Evolutionary conservation across 257 asterid species (phyloP), one percentile per base, ranked within the genome.

Genomic region (Lycium barbarum): DNA sequence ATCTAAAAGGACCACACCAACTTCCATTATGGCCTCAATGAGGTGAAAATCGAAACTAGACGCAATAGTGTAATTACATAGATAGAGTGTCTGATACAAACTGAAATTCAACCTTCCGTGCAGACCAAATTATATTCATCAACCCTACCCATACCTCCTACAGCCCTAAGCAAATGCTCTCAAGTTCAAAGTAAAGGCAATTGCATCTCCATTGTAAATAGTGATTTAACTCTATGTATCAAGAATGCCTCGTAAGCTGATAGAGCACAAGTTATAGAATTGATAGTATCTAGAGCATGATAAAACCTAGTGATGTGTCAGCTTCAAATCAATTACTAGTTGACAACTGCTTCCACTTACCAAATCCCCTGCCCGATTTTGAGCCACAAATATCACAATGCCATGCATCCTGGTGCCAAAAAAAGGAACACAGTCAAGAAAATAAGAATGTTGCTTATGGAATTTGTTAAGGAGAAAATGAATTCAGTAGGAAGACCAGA

Each of bases 301-400:
- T 63, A 76, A 14, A 26, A 26, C 9, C 47, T 76, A 51, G 82
- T 26, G 20, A 74, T 74, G 61, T 22, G 82, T 53, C 26, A 12
- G 47, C 63, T 76, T 53, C 63, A 76, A 76, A 76, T 74, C 81
- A 74, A 35, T 12, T 26, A 57, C 3, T 57, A 51, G 20, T 51
- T 62, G 79, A 51, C 36, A 38, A 57, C 81, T 66, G 54, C 58
- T 33, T 58, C 62, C 85, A 86, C 98, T 91, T 87, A 97, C 99
- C 99, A 85, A 95, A 97, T 86, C 99, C 99, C 92, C 96, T 93
- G 88, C 99, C 99, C 85, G 99, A 97, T 90, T 94, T 97, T 59
- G 98, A 95, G 83, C 95, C 94, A 88, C 99, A 97, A 76, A 97
- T 93, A 87, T 95, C 99, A 88, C 99, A 97, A 86, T 93, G 98